Conservation (phyloP, 2,329 filamentous ascomycete genomes). For the Sarocladium strictum region DNA sequence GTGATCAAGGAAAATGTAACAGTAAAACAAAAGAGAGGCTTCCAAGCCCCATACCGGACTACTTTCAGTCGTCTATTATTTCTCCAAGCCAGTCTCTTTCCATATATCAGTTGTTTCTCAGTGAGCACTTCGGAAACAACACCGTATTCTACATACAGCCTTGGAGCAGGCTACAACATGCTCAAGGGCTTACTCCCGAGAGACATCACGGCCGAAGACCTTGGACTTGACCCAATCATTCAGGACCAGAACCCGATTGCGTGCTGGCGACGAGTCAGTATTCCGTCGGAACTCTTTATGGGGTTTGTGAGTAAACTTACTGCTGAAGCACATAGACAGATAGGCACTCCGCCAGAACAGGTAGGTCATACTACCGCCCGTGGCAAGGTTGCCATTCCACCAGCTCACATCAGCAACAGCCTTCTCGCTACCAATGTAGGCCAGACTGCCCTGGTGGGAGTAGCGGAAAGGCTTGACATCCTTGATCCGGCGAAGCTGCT, state of each 20-base stretch:
- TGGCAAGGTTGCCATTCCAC: slow-evolving; percentile 94
- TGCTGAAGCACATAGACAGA: slow-evolving; percentile 99
- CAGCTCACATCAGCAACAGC: slow-evolving; percentile 96
- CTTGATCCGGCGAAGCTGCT: slow-evolving; percentile 81
- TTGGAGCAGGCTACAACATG: neutral
- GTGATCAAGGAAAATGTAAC: neutral
- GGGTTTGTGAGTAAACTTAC: slow-evolving; percentile 50
- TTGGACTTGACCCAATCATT: slow-evolving; percentile 98
- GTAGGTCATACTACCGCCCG: slow-evolving; percentile 89
- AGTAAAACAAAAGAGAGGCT: neutral
- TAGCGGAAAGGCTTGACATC: slow-evolving; percentile 98
- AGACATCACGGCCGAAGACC: slow-evolving; percentile 92
- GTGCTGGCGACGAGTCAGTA: slow-evolving; percentile 47
- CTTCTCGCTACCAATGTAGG: slow-evolving; percentile 97
- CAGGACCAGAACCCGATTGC: slow-evolving; percentile 87
- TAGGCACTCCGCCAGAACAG: slow-evolving; percentile 98
- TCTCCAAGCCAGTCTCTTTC: neutral
- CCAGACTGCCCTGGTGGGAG: slow-evolving; percentile 92
- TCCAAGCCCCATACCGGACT: slow-evolving; percentile 4
- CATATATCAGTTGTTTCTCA: neutral
- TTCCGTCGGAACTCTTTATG: slow-evolving; percentile 14
- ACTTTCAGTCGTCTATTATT: slow-evolving; percentile 4
- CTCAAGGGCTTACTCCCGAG: slow-evolving; percentile 57
- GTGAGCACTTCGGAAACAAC: no score
- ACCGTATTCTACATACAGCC: neutral